Conservation (phyloP, 2,329 filamentous ascomycete species). For the Gaeumannomyces tritici region DNA sequence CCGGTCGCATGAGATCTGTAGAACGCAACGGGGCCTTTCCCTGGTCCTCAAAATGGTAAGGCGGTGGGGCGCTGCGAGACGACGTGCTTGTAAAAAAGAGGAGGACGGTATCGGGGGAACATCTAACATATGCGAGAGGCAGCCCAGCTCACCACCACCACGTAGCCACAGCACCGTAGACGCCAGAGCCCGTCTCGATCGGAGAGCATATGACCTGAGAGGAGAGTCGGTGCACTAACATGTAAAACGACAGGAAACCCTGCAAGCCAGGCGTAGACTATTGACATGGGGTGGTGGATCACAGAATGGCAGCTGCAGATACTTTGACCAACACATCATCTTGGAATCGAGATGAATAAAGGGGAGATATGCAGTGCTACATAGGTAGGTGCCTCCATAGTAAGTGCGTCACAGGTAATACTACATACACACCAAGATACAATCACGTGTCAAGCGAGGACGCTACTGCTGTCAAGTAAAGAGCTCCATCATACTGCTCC, state of each 20-base stretch:
- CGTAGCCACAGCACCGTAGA: neutral
- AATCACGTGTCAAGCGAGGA: too few relatives aligned
- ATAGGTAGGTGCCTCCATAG: too few relatives aligned
- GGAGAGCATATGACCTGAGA: neutral
- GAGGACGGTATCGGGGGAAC: neutral
- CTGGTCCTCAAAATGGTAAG: neutral
- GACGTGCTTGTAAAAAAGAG: neutral
- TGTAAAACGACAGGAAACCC: neutral
- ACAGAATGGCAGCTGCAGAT: too few relatives aligned
- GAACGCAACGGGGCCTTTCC: neutral
- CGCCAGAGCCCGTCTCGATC: neutral
- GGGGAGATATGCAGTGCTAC: neutral
- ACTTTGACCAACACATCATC: too few relatives aligned
- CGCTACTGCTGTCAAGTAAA: too few relatives aligned
- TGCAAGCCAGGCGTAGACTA: neutral
- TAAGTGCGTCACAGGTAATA: too few relatives aligned
- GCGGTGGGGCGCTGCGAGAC: too few relatives aligned
- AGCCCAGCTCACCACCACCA: neutral
- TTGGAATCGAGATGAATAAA: too few relatives aligned
- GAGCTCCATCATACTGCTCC: neutral
- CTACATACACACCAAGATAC: too few relatives aligned
- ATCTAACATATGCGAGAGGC: neutral
- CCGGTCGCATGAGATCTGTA: slow-evolving; percentile 2
- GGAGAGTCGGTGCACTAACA: neutral
- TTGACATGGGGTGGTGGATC: too few relatives aligned